Evolutionary conservation across 2,329 filamentous ascomycete species (phyloP).

Genomic region (Fusarium sp.): DNA sequence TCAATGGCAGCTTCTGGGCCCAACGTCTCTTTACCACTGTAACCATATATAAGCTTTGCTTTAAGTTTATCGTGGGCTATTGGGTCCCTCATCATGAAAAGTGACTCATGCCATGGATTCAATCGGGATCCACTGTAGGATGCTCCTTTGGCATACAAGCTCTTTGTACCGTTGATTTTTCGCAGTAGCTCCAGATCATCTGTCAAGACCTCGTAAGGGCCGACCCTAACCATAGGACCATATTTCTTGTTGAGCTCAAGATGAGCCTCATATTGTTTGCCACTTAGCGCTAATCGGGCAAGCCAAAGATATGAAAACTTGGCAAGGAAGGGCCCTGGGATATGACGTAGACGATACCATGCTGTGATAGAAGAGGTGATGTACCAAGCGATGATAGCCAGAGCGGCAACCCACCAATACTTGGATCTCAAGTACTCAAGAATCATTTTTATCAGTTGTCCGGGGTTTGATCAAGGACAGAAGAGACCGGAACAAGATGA

Average conservation of each 20-base stretch:
- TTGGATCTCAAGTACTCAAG: not conserved
- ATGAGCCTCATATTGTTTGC: not conserved
- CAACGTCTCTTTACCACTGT: not conserved
- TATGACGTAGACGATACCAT: not conserved
- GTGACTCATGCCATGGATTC: not conserved
- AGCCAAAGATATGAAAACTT: not conserved
- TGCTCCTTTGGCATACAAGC: not conserved
- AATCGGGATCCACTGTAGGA: not conserved
- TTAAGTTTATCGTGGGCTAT: not conserved
- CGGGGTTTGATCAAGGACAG: rapidly evolving
- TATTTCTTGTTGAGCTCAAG: not conserved
- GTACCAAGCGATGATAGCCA: not conserved
- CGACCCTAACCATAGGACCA: not conserved
- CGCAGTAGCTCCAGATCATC: not conserved
- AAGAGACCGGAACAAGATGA: rapidly evolving
- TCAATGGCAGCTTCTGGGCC: not conserved
- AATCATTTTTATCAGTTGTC: not conserved
- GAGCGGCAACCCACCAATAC: not conserved
- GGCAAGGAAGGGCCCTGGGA: not conserved
- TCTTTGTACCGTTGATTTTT: not conserved
- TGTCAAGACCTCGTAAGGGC: not conserved
- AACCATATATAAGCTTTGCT: not conserved
- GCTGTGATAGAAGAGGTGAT: not conserved
- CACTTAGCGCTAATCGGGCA: not conserved
- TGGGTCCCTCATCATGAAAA: not conserved